phyloP scores from a whole-genome alignment of 2,329 filamentous ascomycete genomes.

The Cladosporium colombiae region DNA sequence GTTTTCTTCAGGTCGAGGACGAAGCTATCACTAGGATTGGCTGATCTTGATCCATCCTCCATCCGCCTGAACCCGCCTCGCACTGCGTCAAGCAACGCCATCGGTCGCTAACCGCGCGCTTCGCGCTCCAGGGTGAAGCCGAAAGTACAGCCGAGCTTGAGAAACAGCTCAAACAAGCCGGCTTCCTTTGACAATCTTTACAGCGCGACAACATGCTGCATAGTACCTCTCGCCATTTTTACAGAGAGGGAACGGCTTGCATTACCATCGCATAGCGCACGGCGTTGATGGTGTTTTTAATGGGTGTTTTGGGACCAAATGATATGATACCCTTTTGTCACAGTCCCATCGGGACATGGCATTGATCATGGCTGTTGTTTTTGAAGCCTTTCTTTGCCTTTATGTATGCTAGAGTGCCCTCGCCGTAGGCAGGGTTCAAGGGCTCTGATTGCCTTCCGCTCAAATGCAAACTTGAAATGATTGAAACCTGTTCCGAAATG shows the following conservation, averaged over 20 bases:
- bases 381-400: slow-evolving; percentile 29
- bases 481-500: slow-evolving; percentile 11
- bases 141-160: slow-evolving; percentile 33
- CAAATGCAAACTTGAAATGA: slow-evolving; percentile 21
- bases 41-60: slow-evolving; percentile 28
- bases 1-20: slow-evolving; percentile 40
- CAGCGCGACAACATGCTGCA: slow-evolving; percentile 27
- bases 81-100: slow-evolving; percentile 14
- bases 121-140: slow-evolving; percentile 26
- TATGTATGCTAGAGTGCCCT: slow-evolving; percentile 34
- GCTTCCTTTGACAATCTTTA: slow-evolving; percentile 24
- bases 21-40: slow-evolving; percentile 64
- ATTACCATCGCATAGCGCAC: slow-evolving; percentile 33
- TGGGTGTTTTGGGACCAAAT: slow-evolving; percentile 22
- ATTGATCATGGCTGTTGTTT: slow-evolving; percentile 32
- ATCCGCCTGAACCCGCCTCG: slow-evolving; percentile 24
- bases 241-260: slow-evolving; percentile 34
- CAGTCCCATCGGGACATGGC: slow-evolving; percentile 8
- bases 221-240: slow-evolving; percentile 32
- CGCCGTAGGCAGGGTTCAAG: slow-evolving; percentile 34
- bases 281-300: slow-evolving; percentile 31
- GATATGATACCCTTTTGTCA: slow-evolving; percentile 22
- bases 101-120: slow-evolving; percentile 19
- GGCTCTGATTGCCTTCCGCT: slow-evolving; percentile 22
- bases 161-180: slow-evolving; percentile 32